These are phyloP conservation scores for Mrakia frigida DNA, from an alignment of 768 basidiomycete genomes.

Conservation along the genomic window DNA sequence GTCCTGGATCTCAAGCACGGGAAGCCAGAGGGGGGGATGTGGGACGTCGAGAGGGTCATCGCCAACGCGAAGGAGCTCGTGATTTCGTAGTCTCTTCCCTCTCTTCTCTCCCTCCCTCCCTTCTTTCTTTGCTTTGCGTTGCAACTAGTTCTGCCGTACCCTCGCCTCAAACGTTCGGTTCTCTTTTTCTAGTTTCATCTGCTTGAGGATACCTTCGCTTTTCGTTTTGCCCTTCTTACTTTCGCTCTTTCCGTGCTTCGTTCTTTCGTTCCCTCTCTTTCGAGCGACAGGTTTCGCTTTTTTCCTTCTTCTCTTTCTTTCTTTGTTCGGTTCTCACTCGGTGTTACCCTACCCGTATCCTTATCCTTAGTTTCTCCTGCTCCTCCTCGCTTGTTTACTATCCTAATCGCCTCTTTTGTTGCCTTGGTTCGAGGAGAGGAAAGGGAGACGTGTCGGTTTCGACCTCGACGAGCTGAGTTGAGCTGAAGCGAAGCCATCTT, in stretches of 20 bases:
- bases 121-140: background rate
- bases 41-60: conserved; percentile 70
- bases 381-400: too few relatives aligned
- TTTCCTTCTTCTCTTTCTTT: background rate
- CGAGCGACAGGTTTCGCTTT: background rate
- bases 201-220: too few relatives aligned
- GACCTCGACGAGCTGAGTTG: too few relatives aligned
- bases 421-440: too few relatives aligned
- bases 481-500: too few relatives aligned
- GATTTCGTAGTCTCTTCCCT: background rate
- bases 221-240: too few relatives aligned
- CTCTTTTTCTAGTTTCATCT: too few relatives aligned
- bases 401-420: too few relatives aligned
- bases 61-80: conserved; percentile 71
- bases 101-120: too few relatives aligned
- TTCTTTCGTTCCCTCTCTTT: background rate
- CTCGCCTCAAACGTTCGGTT: background rate
- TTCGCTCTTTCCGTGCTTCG: too few relatives aligned
- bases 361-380: background rate
- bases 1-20: conserved; percentile 85
- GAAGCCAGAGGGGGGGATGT: conserved; percentile 55
- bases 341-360: background rate
- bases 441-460: too few relatives aligned
- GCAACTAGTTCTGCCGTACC: background rate
- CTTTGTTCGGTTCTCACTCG: background rate